Conservation (phyloP, 331 rosid species). For the Pyrus hybrid region DNA sequence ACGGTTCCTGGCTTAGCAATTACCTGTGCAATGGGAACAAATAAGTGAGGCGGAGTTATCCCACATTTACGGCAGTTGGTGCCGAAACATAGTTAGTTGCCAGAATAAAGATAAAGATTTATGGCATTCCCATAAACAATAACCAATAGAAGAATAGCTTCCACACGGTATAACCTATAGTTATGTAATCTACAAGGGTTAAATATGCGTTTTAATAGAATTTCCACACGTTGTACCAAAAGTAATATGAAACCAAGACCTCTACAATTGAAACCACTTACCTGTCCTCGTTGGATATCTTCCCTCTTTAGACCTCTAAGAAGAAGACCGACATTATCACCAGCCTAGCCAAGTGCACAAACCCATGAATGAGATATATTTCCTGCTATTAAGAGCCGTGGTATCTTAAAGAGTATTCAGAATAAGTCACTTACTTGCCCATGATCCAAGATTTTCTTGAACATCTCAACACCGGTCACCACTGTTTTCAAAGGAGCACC, state of each 20-base stretch:
- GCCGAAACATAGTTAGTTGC: background rate
- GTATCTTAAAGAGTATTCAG: background rate
- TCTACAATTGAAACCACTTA: constrained; percentile 19
- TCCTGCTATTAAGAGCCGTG: background rate
- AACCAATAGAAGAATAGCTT: background rate
- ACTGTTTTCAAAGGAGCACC: constrained; percentile 80
- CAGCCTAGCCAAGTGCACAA: constrained; percentile 56
- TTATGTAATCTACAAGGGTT: background rate
- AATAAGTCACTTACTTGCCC: constrained; percentile 69
- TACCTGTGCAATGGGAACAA: constrained; percentile 39
- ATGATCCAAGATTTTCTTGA: constrained; percentile 92
- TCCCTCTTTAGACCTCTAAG: constrained; percentile 96
- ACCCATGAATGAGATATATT: constrained; percentile 14
- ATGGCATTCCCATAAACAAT: background rate
- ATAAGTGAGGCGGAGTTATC: background rate
- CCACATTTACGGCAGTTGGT: background rate
- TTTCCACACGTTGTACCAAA: background rate
- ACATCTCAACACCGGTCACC: constrained; percentile 99
- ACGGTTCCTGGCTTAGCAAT: constrained; percentile 89
- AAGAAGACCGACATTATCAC: constrained; percentile 99
- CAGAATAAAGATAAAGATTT: background rate
- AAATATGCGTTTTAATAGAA: background rate
- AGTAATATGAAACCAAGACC: constrained; percentile 2
- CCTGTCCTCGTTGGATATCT: constrained; percentile 97
- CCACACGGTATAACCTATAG: background rate